These are phyloP conservation scores for Epithele typhae DNA, from an alignment of 768 basidiomycete genomes.

Conservation along the genomic window DNA sequence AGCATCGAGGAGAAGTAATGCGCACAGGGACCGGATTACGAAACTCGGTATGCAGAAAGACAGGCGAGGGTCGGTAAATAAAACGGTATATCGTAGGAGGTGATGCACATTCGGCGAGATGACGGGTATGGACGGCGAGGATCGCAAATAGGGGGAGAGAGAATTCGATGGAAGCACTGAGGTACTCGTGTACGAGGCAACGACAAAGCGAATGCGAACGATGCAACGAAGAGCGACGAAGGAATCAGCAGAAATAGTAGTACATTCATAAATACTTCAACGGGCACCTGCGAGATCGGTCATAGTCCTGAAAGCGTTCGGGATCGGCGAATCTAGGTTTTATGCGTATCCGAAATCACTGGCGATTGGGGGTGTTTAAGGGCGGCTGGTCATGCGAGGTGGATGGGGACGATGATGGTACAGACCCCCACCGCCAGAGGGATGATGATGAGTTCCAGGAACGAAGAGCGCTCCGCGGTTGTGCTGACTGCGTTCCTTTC, in stretches of 20 bases:
- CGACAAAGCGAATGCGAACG: neutral
- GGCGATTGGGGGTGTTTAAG: neutral
- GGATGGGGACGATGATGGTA: constrained; percentile 16
- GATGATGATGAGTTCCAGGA: constrained; percentile 15
- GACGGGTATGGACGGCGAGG: neutral
- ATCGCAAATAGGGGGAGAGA: neutral
- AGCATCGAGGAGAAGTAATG: too few species aligned
- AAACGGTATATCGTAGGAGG: constrained; percentile 1
- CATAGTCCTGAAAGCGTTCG: neutral
- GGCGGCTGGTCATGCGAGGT: constrained; percentile 8
- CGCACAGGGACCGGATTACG: too few species aligned
- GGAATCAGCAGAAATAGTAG: neutral
- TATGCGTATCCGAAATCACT: too few species aligned
- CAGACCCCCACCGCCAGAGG: constrained; percentile 8
- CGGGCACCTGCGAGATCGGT: neutral
- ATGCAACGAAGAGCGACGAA: neutral
- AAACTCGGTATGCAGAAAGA: neutral
- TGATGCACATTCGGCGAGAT: constrained; percentile 5
- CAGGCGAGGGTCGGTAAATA: neutral
- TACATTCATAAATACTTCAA: neutral
- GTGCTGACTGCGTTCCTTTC: constrained; percentile 79
- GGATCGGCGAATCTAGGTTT: neutral
- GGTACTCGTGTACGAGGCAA: too few species aligned
- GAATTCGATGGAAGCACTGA: neutral
- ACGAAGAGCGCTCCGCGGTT: constrained; percentile 74